phyloP scores from a whole-genome alignment of 805 yeast species.

The Hanseniaspora pseudoguilliermondii region DNA sequence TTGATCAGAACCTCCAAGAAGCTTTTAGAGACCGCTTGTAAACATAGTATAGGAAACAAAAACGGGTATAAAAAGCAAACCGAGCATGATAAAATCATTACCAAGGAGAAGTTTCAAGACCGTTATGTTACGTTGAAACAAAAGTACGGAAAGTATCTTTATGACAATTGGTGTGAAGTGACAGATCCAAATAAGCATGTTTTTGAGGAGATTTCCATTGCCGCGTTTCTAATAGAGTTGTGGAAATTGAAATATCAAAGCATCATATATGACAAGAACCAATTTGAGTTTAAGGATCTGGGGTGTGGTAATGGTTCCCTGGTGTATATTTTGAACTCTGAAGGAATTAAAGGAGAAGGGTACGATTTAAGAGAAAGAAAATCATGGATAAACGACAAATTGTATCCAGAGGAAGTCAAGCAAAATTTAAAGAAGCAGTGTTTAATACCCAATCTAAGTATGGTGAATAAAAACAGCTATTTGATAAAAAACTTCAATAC shows the following conservation, averaged over 20 bases:
- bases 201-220: conserved; percentile 90
- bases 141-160: conserved; percentile 61
- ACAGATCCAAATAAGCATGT: conserved; percentile 95
- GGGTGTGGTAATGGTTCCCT: conserved; percentile 93
- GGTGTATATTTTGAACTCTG: conserved; percentile 59
- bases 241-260: conserved; percentile 38
- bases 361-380: conserved; percentile 82
- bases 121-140: conserved; percentile 68
- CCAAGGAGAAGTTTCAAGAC: conserved; percentile 71
- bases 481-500: background rate
- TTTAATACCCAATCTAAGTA: conserved; percentile 61
- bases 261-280: conserved; percentile 15
- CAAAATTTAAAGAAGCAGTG: conserved; percentile 56
- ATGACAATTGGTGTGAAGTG: conserved; percentile 79
- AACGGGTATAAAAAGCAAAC: conserved; percentile 81
- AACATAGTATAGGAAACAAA: conserved; percentile 74
- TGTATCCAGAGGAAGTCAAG: conserved; percentile 56
- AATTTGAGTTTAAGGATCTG: conserved; percentile 67
- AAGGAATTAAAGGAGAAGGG: conserved; percentile 74
- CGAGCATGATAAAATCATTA: conserved; percentile 73
- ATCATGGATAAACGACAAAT: conserved; percentile 47
- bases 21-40: conserved; percentile 61
- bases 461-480: conserved; percentile 35
- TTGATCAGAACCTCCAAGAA: conserved; percentile 72
- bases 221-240: conserved; percentile 79